These are phyloP conservation scores for Termitomyces sp. DNA, from an alignment of 768 basidiomycete species.

Conservation along the genomic window DNA sequence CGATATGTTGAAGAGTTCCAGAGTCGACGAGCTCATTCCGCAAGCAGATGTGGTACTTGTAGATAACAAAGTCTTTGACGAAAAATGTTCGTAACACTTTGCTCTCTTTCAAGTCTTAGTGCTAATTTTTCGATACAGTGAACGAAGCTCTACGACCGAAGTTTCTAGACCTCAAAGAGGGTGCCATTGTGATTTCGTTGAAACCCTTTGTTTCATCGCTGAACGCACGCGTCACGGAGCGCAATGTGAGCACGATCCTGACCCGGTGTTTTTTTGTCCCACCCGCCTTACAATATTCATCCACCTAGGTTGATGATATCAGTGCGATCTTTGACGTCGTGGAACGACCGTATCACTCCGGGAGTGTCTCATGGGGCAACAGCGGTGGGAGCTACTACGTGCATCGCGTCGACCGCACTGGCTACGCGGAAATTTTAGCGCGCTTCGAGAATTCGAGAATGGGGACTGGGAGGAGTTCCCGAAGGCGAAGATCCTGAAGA, in stretches of 20 bases:
- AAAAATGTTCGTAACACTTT: slow-evolving; percentile 48
- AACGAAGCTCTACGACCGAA: slow-evolving; percentile 84
- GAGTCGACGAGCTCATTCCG: slow-evolving; percentile 64
- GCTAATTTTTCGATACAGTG: slow-evolving; percentile 37
- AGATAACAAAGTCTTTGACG: slow-evolving; percentile 81
- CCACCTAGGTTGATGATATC: slow-evolving; percentile 65
- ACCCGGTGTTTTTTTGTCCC: neutral
- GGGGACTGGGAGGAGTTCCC: slow-evolving; percentile 22
- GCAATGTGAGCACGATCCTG: slow-evolving; percentile 50
- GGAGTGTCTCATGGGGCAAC: slow-evolving; percentile 79
- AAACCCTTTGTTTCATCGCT: slow-evolving; percentile 75
- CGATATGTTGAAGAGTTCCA: slow-evolving; percentile 69
- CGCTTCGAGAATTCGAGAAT: slow-evolving; percentile 47
- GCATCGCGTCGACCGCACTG: slow-evolving; percentile 70
- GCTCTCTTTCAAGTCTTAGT: neutral
- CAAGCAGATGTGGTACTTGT: slow-evolving; percentile 90
- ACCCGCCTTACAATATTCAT: neutral
- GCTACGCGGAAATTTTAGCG: slow-evolving; percentile 55
- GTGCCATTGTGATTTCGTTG: slow-evolving; percentile 84
- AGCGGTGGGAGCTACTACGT: slow-evolving; percentile 66
- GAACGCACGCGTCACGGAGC: slow-evolving; percentile 74
- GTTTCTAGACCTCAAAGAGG: slow-evolving; percentile 93
- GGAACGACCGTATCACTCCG: slow-evolving; percentile 60
- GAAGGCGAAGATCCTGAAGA: slow-evolving; percentile 20
- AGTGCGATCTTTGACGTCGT: slow-evolving; percentile 77